Percentiles rank a stretch among this genome's conserved stretches.
These are phyloP conservation scores for Trifolium subterraneum DNA, from an alignment of 306 rosid species.

Conservation along the genomic window DNA sequence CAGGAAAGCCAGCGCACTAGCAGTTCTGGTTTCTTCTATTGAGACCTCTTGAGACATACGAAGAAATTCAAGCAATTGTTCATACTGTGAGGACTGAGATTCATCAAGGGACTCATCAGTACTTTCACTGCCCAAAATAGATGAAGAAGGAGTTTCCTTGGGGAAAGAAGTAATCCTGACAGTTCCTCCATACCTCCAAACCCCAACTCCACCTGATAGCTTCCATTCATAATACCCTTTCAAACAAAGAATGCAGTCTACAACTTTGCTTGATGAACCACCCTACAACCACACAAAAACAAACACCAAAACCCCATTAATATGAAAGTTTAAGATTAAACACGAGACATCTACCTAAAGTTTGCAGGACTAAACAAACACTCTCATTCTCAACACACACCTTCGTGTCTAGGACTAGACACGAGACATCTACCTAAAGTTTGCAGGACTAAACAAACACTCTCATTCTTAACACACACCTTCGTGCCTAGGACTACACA, in stretches of 20 bases:
- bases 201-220: conserved; percentile 89
- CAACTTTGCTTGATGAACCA: conserved; percentile 88
- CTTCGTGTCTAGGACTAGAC: background rate
- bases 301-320: background rate
- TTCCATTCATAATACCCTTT: conserved; percentile 95
- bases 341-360: background rate
- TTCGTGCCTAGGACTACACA: background rate
- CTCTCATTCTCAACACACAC: no score
- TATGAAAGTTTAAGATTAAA: background rate
- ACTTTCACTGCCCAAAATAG: conserved; percentile 63
- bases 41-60: conserved; percentile 71
- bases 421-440: background rate
- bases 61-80: conserved; percentile 75
- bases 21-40: conserved; percentile 71
- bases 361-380: background rate
- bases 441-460: background rate
- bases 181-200: conserved; percentile 98
- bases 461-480: no score
- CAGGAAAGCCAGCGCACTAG: conserved; percentile 73
- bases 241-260: conserved; percentile 95
- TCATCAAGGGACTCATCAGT: conserved; percentile 74
- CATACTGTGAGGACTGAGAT: conserved; percentile 74
- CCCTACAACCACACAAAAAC: conserved; percentile 53
- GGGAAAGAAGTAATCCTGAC: conserved; percentile 82
- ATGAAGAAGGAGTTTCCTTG: conserved; percentile 64